Conservation (phyloP, 73 alveolate species). For the Stentor roeselii region DNA sequence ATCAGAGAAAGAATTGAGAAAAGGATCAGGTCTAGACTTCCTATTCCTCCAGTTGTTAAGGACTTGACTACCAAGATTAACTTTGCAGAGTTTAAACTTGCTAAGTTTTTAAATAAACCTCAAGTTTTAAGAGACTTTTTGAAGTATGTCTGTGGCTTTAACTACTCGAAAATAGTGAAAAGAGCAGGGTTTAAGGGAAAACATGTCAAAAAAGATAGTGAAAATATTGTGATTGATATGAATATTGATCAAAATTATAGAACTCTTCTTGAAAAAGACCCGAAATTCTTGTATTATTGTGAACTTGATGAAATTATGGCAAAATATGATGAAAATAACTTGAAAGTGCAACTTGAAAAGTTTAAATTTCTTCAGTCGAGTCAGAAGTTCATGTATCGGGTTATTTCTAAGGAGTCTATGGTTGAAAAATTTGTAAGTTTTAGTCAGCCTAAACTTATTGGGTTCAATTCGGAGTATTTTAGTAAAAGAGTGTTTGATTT, state of each 20-base stretch:
- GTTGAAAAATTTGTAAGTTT: not conserved
- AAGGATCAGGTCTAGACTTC: too few relatives aligned
- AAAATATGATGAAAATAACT: too few relatives aligned
- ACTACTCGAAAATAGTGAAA: not conserved
- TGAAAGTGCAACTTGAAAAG: too few relatives aligned
- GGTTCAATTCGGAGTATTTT: not conserved
- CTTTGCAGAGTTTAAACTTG: not conserved
- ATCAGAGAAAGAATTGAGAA: not conserved
- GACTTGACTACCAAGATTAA: not conserved
- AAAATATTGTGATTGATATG: not conserved
- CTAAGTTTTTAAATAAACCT: not conserved
- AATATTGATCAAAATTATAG: not conserved
- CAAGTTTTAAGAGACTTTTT: not conserved
- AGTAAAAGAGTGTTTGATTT: not conserved
- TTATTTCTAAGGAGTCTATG: not conserved
- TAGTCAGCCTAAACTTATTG: not conserved
- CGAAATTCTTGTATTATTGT: not conserved
- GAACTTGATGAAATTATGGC: not conserved
- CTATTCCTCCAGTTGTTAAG: not conserved
- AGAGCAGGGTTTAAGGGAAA: too few relatives aligned
- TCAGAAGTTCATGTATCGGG: not conserved
- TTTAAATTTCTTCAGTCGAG: not conserved
- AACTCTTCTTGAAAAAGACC: not conserved
- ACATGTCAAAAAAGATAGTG: not conserved
- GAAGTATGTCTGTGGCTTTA: not conserved